These are phyloP conservation scores for Serpula lacrymans DNA, from an alignment of 768 basidiomycete species.

Conservation along the genomic window DNA sequence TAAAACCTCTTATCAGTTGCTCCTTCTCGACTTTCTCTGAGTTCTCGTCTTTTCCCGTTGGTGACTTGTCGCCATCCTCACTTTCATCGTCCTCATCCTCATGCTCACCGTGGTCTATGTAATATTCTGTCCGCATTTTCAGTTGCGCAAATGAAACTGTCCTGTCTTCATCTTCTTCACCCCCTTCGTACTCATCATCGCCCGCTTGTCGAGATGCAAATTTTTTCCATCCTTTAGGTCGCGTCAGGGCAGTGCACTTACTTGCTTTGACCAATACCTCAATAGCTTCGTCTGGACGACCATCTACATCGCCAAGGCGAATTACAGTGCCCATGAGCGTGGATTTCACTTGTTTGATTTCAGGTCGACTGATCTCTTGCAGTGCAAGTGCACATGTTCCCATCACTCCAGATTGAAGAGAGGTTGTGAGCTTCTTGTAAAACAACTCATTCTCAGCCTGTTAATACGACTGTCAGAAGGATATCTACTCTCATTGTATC, in stretches of 20 bases:
- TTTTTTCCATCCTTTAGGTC: conserved; percentile 79
- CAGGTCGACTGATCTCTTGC: conserved; percentile 39
- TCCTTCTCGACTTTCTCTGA: conserved; percentile 69
- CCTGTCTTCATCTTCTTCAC: conserved; percentile 25
- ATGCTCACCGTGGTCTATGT: conserved; percentile 43
- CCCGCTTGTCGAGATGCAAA: conserved; percentile 44
- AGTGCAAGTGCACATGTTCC: conserved; percentile 29
- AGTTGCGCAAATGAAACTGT: conserved; percentile 38
- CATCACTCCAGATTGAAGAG: conserved; percentile 31
- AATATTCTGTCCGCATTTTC: conserved; percentile 51
- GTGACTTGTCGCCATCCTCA: conserved; percentile 32
- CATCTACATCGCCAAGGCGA: conserved; percentile 73
- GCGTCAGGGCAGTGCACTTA: conserved; percentile 72
- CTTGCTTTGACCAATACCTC: conserved; percentile 70
- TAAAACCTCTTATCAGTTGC: conserved; percentile 76
- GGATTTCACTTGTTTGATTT: conserved; percentile 68
- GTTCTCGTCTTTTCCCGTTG: conserved; percentile 32
- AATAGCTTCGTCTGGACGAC: conserved; percentile 65
- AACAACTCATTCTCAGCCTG: conserved; percentile 78
- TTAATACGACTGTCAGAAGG: conserved; percentile 1
- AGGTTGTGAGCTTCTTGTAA: conserved; percentile 44
- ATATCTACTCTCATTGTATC: background rate
- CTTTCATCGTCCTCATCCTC: conserved; percentile 36
- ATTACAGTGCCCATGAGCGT: conserved; percentile 60
- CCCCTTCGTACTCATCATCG: conserved; percentile 25